These are phyloP conservation scores for Glaciozyma antarctica DNA, from an alignment of 768 basidiomycete genomes.

Conservation along the genomic window DNA sequence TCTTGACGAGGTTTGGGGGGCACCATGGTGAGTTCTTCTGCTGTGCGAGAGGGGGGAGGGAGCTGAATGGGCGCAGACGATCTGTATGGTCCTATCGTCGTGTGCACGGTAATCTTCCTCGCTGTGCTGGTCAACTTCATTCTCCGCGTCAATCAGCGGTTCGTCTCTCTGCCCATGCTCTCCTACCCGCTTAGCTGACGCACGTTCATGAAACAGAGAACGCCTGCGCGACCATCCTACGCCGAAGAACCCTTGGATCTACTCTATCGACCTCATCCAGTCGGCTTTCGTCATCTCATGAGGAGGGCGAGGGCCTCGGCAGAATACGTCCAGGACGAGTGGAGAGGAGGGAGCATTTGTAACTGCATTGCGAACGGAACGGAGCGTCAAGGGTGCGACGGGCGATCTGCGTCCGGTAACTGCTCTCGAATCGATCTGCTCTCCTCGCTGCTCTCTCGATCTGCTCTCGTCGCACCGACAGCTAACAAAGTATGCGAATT, in stretches of 20 bases:
- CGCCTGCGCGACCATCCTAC: constrained; percentile 11
- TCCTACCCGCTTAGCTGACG: not conserved
- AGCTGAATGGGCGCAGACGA: constrained; percentile 49
- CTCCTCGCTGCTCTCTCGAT: no score
- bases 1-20: constrained; percentile 75
- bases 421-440: no score
- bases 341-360: no score
- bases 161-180: not conserved
- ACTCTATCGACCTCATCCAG: constrained; percentile 9
- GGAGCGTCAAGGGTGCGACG: no score
- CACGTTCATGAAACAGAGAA: constrained; percentile 9
- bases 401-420: no score
- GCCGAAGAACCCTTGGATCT: constrained; percentile 35
- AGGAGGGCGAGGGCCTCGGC: no score
- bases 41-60: not conserved
- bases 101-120: constrained; percentile 72
- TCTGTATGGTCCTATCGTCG: constrained; percentile 67
- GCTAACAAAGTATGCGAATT: no score
- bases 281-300: not conserved
- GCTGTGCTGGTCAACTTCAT: constrained; percentile 83
- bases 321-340: no score
- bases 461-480: no score
- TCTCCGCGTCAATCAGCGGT: constrained; percentile 48
- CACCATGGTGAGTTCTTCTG: constrained; percentile 60
- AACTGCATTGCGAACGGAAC: no score